Evolutionary conservation across 768 basidiomycete genomes (phyloP).

Genomic region (Pisolithus marmoratus): DNA sequence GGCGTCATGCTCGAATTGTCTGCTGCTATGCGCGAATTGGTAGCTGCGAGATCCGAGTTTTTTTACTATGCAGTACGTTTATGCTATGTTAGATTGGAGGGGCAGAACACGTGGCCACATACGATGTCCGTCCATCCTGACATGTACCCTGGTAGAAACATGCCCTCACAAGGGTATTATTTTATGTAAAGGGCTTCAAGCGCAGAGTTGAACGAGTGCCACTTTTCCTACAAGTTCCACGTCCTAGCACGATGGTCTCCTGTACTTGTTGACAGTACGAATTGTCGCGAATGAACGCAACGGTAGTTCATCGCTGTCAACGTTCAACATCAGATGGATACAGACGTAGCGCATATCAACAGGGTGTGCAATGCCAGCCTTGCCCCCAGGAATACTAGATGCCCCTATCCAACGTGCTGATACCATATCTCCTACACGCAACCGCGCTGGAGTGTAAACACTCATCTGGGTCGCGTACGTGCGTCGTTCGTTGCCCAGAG

Average conservation of each 20-base stretch:
- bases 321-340: slow-evolving; percentile 12
- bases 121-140: slow-evolving; percentile 71
- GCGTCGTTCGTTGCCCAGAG: too few species aligned
- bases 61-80: slow-evolving; percentile 84
- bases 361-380: slow-evolving; percentile 81
- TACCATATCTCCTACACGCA: too few species aligned
- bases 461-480: too few species aligned
- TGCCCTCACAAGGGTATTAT: slow-evolving; percentile 62
- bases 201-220: slow-evolving; percentile 73
- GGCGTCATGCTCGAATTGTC: slow-evolving; percentile 75
- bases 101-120: not conserved
- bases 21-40: slow-evolving; percentile 84
- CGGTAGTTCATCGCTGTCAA: too few species aligned
- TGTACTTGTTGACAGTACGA: slow-evolving; percentile 68
- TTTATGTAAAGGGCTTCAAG: slow-evolving; percentile 72
- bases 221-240: too few species aligned
- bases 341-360: slow-evolving; percentile 70
- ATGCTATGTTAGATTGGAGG: slow-evolving; percentile 5
- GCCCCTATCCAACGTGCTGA: too few species aligned
- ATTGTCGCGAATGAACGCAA: not conserved
- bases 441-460: too few species aligned
- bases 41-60: slow-evolving; percentile 69
- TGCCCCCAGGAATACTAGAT: slow-evolving; percentile 48
- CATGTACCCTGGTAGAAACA: slow-evolving; percentile 73
- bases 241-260: slow-evolving; percentile 81